Conservation (phyloP, 179 eudicot genomes). For the Beta lomatogona region DNA sequence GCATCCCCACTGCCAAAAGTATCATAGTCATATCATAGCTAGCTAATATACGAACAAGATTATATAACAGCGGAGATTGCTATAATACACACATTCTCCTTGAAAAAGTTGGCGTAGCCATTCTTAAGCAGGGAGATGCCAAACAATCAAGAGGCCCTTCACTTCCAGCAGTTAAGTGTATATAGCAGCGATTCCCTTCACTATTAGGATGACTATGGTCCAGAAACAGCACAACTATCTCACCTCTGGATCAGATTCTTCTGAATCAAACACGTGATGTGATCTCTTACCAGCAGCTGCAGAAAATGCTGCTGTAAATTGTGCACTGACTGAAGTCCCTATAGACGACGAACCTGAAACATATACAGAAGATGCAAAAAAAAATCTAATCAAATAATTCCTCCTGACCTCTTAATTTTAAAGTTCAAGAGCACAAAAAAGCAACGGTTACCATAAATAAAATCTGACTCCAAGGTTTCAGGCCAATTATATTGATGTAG, state of each 20-base stretch:
- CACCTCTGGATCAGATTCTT: constrained; percentile 97
- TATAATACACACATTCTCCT: neutral
- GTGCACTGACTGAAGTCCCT: constrained; percentile 73
- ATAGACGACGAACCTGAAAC: constrained; percentile 82
- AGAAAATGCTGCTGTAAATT: constrained; percentile 84
- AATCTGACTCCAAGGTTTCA: constrained; percentile 82
- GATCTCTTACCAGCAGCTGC: constrained; percentile 88
- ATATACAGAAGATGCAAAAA: constrained; percentile 8
- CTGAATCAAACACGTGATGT: constrained; percentile 56
- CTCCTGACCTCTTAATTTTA: neutral
- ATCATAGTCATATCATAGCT: constrained; percentile 3
- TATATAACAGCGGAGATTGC: neutral
- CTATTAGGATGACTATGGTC: neutral
- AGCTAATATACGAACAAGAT: neutral
- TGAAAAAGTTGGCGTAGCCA: neutral
- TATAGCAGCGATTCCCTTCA: constrained; percentile 6
- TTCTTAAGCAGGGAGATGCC: neutral
- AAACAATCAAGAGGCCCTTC: constrained; percentile 14
- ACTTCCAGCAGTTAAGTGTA: neutral
- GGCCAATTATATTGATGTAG: constrained; percentile 83
- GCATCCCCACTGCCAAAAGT: constrained; percentile 76
- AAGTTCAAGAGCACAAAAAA: constrained; percentile 20
- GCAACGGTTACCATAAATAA: constrained; percentile 57
- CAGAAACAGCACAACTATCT: constrained; percentile 21
- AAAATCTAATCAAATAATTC: neutral